Conservation (phyloP, 768 basidiomycete genomes). For the Cantharellus cinnabarinus region DNA sequence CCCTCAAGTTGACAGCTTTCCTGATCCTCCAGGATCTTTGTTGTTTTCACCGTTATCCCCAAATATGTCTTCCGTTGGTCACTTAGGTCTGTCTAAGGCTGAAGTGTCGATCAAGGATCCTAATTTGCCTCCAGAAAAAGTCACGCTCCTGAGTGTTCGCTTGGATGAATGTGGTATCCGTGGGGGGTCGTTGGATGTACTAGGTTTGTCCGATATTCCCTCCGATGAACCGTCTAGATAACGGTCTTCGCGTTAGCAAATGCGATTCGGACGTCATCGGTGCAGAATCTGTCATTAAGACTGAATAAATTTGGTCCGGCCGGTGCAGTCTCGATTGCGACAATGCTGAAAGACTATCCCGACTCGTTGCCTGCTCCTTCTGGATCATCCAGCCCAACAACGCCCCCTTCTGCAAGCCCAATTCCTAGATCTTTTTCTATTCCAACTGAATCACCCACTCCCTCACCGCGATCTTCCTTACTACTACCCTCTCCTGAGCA, state of each 20-base stretch:
- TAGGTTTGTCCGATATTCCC: constrained; percentile 35
- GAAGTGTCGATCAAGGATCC: background rate
- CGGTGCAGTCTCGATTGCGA: constrained; percentile 77
- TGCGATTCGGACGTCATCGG: constrained; percentile 58
- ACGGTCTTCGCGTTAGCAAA: constrained; percentile 31
- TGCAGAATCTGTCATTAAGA: constrained; percentile 78
- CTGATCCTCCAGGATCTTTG: background rate
- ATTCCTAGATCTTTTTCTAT: background rate
- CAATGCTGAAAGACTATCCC: constrained; percentile 94
- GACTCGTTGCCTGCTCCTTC: constrained; percentile 21
- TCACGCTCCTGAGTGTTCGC: constrained; percentile 50
- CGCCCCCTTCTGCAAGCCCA: background rate
- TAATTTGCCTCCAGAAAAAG: background rate
- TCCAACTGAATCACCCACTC: background rate
- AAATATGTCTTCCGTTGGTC: background rate
- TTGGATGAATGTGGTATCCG: constrained; percentile 73
- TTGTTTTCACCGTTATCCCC: background rate
- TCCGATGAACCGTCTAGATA: background rate
- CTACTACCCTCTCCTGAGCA: constrained; percentile 17
- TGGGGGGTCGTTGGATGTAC: constrained; percentile 50
- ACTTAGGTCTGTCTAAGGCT: background rate
- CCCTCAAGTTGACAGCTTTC: background rate
- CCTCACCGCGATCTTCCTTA: background rate
- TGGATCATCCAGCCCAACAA: background rate
- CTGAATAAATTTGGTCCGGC: constrained; percentile 69